phyloP scores from a whole-genome alignment of 106 monocot species.

The Allium fistulosum region DNA sequence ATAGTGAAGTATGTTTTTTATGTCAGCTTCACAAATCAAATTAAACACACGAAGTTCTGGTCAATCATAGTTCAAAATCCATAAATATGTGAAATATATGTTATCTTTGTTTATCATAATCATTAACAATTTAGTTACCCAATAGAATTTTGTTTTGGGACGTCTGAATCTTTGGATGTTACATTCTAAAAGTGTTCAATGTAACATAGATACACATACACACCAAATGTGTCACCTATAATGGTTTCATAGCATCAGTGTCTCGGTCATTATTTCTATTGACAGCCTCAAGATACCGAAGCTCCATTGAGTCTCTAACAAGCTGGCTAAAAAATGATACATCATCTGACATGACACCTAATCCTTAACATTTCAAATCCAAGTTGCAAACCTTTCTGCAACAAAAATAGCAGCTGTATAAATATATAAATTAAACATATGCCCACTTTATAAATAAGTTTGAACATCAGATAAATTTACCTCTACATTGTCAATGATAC shows the following conservation, averaged over 20 bases:
- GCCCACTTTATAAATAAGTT: neutral
- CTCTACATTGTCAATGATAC: constrained; percentile 88
- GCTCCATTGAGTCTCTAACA: constrained; percentile 87
- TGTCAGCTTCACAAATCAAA: no score
- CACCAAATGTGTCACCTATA: constrained; percentile 38
- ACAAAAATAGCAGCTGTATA: neutral
- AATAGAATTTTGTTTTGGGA: no score
- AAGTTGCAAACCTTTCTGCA: constrained; percentile 89
- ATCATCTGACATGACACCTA: constrained; percentile 94
- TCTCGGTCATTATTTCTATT: constrained; percentile 29
- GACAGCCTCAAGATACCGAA: constrained; percentile 63
- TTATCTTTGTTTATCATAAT: no score
- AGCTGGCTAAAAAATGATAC: constrained; percentile 89
- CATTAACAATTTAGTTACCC: no score
- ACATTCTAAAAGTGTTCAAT: no score
- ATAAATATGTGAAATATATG: no score
- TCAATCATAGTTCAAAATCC: no score
- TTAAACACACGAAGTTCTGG: no score
- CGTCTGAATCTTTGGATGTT: no score
- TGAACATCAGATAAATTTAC: constrained; percentile 24
- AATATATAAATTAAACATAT: neutral
- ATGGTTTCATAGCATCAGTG: constrained; percentile 55
- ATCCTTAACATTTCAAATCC: constrained; percentile 84
- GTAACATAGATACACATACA: no score
- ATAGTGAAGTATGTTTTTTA: no score